Conservation (phyloP, 1,284 basidiomycete species). For the Tilletia walkeri region DNA sequence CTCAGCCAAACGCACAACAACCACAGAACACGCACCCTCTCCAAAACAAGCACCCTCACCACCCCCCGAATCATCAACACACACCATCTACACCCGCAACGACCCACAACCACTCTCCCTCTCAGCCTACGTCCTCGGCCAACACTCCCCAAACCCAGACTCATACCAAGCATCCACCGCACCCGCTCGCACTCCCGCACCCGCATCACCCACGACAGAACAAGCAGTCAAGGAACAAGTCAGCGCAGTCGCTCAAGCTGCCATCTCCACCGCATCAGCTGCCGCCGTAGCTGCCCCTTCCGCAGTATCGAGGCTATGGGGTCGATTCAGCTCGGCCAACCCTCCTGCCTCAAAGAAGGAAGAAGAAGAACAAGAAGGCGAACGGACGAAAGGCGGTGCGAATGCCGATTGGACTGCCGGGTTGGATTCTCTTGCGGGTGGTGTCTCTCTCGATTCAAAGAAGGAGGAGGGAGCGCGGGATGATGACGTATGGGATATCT, state of each 20-base stretch:
- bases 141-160: background rate
- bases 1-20: no score
- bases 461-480: background rate
- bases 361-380: background rate
- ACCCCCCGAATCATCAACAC: no score
- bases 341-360: background rate
- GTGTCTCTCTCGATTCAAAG: background rate
- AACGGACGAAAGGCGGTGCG: background rate
- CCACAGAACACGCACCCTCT: no score
- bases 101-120: background rate
- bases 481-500: background rate
- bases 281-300: background rate
- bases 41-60: no score
- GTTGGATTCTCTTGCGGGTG: background rate
- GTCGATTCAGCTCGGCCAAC: background rate
- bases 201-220: background rate
- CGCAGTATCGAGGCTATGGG: background rate
- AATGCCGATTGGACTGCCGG: background rate
- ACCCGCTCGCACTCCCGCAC: background rate
- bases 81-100: background rate
- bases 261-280: background rate
- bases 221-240: background rate
- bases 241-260: background rate
- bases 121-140: background rate
- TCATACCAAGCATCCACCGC: background rate